Percentiles rank a stretch among this genome's conserved stretches.
phyloP scores from a whole-genome alignment of 768 basidiomycete species.

The Chalciporus chontae region DNA sequence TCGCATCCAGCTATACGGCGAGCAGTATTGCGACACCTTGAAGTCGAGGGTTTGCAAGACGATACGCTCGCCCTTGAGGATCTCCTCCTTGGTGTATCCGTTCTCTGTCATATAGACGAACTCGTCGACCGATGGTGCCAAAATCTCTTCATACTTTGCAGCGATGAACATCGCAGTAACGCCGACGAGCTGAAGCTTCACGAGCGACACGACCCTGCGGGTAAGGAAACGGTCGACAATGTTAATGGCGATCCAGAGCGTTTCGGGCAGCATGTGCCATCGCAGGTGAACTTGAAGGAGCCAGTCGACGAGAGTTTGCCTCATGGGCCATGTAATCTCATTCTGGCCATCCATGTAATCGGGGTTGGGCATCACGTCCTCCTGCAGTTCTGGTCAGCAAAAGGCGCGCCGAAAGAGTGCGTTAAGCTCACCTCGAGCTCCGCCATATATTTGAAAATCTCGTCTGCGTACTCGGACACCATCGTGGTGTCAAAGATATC shows the following conservation, averaged over 20 bases:
- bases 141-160: slow-evolving; percentile 98
- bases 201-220: slow-evolving; percentile 79
- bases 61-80: slow-evolving; percentile 96
- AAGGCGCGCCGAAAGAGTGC: background rate
- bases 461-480: slow-evolving; percentile 98
- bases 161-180: slow-evolving; percentile 99
- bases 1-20: slow-evolving; percentile 98
- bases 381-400: slow-evolving; percentile 42
- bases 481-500: slow-evolving; percentile 79
- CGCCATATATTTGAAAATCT: slow-evolving; percentile 96
- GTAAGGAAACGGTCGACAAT: slow-evolving; percentile 92
- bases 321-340: slow-evolving; percentile 93
- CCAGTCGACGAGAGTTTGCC: slow-evolving; percentile 97
- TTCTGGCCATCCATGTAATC: slow-evolving; percentile 93
- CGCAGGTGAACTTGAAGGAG: slow-evolving; percentile 94
- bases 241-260: slow-evolving; percentile 98
- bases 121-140: slow-evolving; percentile 96
- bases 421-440: slow-evolving; percentile 73
- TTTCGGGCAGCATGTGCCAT: slow-evolving; percentile 99
- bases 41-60: slow-evolving; percentile 95
- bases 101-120: slow-evolving; percentile 98
- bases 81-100: slow-evolving; percentile 91
- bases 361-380: slow-evolving; percentile 83
- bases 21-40: slow-evolving; percentile 94
- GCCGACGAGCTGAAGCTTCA: slow-evolving; percentile 94